Percentiles rank a stretch among this genome's conserved stretches.
These are phyloP conservation scores for Irpex lacteus DNA, from an alignment of 1,284 basidiomycete genomes.

Conservation along the genomic window DNA sequence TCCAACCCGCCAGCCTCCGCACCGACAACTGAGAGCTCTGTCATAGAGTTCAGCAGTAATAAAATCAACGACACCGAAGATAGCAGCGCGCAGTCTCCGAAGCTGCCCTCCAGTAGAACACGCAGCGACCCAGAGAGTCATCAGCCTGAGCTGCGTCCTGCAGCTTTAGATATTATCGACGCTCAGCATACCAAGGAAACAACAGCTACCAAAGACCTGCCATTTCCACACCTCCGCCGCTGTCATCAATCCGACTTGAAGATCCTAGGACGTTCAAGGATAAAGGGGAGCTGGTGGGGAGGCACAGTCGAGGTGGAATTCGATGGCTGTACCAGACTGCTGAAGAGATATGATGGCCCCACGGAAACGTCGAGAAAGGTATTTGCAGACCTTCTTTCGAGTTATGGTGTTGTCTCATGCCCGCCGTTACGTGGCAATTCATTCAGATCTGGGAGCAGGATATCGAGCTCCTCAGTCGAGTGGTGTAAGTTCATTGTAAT, in stretches of 20 bases:
- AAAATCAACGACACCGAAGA: no score
- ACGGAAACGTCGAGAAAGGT: background rate
- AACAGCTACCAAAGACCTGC: background rate
- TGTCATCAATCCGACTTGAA: constrained; percentile 18
- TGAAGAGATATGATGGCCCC: constrained; percentile 15
- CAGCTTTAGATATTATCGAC: background rate
- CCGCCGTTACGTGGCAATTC: background rate
- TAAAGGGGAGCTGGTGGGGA: constrained; percentile 16
- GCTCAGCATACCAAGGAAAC: no score
- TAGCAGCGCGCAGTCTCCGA: no score
- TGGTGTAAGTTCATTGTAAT: background rate
- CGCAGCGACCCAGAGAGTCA: no score
- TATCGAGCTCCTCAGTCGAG: background rate
- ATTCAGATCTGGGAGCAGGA: background rate
- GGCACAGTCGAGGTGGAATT: constrained; percentile 11
- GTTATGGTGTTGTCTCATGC: background rate
- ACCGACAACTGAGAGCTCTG: no score
- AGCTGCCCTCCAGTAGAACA: no score
- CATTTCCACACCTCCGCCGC: constrained; percentile 9
- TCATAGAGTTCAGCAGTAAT: no score
- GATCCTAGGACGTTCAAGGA: constrained; percentile 2
- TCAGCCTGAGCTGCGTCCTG: background rate
- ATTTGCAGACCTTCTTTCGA: background rate
- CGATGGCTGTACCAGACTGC: constrained; percentile 1
- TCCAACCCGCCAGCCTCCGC: no score